A percentile compares a stretch with the other conserved stretches of the same genome.
Conservation (phyloP, 345 rosid species). For the Moringa oleifera region DNA sequence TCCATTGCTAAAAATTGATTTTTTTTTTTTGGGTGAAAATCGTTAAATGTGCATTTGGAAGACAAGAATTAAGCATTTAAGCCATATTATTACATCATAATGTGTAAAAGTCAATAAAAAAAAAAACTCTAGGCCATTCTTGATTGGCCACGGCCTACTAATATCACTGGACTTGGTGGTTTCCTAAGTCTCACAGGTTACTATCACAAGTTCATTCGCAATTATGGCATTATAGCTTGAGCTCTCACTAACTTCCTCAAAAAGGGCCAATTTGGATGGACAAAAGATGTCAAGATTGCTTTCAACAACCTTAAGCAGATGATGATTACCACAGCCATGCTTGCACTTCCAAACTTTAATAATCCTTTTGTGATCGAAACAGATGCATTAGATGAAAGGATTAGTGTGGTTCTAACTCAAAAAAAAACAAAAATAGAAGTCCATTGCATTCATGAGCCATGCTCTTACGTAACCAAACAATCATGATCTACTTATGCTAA, state of each 20-base stretch:
- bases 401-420: background rate
- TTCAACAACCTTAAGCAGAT: background rate
- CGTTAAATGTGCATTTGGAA: constrained; percentile 10
- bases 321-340: background rate
- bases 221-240: background rate
- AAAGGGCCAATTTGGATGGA: background rate
- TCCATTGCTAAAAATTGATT: too few species aligned
- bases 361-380: background rate
- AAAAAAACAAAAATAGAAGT: too few species aligned
- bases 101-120: background rate
- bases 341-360: background rate
- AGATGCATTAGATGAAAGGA: background rate
- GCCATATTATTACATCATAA: background rate
- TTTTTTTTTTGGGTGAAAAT: too few species aligned
- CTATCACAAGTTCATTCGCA: background rate
- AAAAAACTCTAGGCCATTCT: constrained; percentile 1
- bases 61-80: background rate
- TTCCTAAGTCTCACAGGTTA: background rate
- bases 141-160: background rate
- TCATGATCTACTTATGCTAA: background rate
- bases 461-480: background rate
- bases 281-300: background rate
- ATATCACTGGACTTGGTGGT: background rate
- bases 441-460: background rate
- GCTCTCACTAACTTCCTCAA: background rate